phyloP scores from a whole-genome alignment of 2,329 filamentous ascomycete genomes.

The Stemphylium lycopersici region DNA sequence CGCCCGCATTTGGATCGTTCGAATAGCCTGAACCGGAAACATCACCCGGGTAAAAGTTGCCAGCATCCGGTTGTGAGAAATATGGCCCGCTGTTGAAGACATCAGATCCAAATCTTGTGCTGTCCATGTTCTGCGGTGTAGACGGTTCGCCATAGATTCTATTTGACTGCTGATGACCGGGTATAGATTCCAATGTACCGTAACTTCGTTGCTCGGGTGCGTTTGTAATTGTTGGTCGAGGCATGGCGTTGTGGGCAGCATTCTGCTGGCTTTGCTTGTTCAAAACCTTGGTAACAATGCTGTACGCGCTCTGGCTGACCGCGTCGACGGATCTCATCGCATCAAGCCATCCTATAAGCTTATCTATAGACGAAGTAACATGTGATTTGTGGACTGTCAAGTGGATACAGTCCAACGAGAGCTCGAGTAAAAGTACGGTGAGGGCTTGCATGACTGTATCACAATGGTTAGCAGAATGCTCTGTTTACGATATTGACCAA shows the following conservation, averaged over 20 bases:
- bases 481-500: background rate
- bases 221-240: background rate
- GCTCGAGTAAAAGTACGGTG: constrained; percentile 46
- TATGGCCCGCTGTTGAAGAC: background rate
- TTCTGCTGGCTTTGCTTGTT: constrained; percentile 5
- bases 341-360: constrained; percentile 41
- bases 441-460: constrained; percentile 47
- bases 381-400: constrained; percentile 30
- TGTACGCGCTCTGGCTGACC: constrained; percentile 40
- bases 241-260: background rate
- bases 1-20: background rate
- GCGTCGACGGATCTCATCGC: constrained; percentile 33
- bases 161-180: background rate
- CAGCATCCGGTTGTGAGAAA: background rate
- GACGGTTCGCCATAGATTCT: background rate
- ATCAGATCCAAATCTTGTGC: background rate
- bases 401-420: constrained; percentile 37
- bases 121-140: background rate
- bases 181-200: background rate
- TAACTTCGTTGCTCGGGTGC: background rate
- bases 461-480: background rate
- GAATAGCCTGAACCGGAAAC: background rate
- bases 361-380: constrained; percentile 30
- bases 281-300: constrained; percentile 19
- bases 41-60: background rate